A percentile compares a stretch with the other conserved stretches of the same genome.
Conservation (phyloP, 495 filamentous ascomycete species). For the Terfezia boudieri region DNA sequence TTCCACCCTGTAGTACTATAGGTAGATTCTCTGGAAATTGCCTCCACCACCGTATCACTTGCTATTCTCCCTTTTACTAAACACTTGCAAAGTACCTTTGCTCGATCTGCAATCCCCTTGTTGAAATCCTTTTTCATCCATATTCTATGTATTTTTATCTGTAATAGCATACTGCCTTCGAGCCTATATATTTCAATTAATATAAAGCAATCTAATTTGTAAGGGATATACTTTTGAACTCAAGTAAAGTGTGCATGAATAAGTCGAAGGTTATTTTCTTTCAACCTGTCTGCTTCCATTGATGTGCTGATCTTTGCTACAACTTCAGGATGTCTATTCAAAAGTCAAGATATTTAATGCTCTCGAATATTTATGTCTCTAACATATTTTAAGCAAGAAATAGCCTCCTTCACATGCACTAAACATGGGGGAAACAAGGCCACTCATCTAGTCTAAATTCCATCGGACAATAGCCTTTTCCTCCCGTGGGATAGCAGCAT, state of each 20-base stretch:
- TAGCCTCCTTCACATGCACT: background rate
- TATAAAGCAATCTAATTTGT: no score
- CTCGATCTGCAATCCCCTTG: background rate
- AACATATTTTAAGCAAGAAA: background rate
- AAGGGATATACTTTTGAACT: background rate
- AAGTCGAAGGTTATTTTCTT: background rate
- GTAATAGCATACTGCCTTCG: background rate
- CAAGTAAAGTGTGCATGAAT: background rate
- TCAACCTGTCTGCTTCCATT: background rate
- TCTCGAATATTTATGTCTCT: background rate
- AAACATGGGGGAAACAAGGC: background rate
- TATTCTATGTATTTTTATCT: background rate
- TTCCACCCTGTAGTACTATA: constrained; percentile 14
- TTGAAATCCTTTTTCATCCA: background rate
- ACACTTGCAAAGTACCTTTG: background rate
- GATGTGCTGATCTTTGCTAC: background rate
- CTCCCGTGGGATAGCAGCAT: background rate
- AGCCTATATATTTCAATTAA: background rate
- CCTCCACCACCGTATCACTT: background rate
- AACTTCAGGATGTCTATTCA: background rate
- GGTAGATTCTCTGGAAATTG: background rate
- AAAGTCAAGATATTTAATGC: background rate
- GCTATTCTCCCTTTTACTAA: background rate
- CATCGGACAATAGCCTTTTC: background rate
- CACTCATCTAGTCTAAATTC: background rate